A percentile compares a stretch with the other conserved stretches of the same genome.
phyloP scores from a whole-genome alignment of 108 stramenopile species.

The Mayamaea pseudoterrestris region DNA sequence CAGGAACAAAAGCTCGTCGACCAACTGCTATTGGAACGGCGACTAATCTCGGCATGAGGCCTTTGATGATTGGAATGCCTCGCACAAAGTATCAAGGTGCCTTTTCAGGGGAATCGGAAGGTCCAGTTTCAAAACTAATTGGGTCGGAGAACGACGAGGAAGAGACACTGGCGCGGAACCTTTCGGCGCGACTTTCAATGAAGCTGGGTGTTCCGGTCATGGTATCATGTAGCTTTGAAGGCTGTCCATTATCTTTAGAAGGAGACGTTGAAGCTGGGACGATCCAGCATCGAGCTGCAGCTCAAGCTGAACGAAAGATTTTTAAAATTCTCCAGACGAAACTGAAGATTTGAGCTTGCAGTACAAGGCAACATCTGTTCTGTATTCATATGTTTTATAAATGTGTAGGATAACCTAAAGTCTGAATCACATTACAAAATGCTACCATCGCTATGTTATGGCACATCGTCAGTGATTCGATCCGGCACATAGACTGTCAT shows the following conservation, averaged over 20 bases:
- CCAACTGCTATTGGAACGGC: background rate
- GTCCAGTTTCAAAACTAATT: slow-evolving; percentile 45
- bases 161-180: slow-evolving; percentile 47
- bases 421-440: background rate
- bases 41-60: slow-evolving; percentile 52
- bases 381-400: slow-evolving; percentile 1
- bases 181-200: slow-evolving; percentile 44
- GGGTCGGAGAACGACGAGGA: slow-evolving; percentile 48
- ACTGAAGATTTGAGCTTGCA: background rate
- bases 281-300: slow-evolving; percentile 32
- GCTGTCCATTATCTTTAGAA: slow-evolving; percentile 8
- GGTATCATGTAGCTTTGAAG: slow-evolving; percentile 48
- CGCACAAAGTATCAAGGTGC: slow-evolving; percentile 28
- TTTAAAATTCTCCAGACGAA: slow-evolving; percentile 17
- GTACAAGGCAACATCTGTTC: too few relatives aligned
- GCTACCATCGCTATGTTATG: slow-evolving; percentile 18
- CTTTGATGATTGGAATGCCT: slow-evolving; percentile 52
- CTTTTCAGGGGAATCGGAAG: slow-evolving; percentile 15
- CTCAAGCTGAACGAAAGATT: slow-evolving; percentile 47
- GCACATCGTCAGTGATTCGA: slow-evolving; percentile 71
- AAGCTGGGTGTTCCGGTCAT: slow-evolving; percentile 41
- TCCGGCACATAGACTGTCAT: slow-evolving; percentile 86
- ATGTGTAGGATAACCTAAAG: background rate
- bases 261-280: slow-evolving; percentile 14
- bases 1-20: background rate